Evolutionary conservation across 2,329 filamentous ascomycete genomes (phyloP), one percentile per base, ranked within the genome.

Genomic region (Xylariaceae sp.): DNA sequence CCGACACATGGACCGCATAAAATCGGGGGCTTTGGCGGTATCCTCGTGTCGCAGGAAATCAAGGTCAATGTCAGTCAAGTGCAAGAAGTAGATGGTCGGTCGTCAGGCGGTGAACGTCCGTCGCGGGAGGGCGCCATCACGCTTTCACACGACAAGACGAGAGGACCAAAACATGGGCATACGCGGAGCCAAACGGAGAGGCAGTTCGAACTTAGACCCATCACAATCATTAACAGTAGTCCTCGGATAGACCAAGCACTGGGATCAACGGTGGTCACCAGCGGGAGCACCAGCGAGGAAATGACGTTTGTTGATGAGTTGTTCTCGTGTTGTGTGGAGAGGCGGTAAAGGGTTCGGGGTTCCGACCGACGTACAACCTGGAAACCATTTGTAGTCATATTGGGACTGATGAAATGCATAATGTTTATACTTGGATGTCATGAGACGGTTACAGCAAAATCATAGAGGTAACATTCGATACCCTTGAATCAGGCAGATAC

Each of bases 41-140:
- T 86, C 63, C 78, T 84, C 72, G 78, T 86, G 6, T 81, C 79
- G 19, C 80, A 83, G 56, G 81, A 86, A 60, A 78, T 86, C 50
- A 78, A 76, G 7, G 76, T 86, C n/a, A 75, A 82, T 44, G 71
- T 75, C 45, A 58, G 58, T 28, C 60, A 60, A 42, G 58, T 68
- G 6, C 66, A 70, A 28, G 63, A 69, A 18, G 56, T 58, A 2
- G 52, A 51, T 6, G 55, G 54, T 33, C 31, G 43, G 11, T 38
- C 43, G 14, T 39, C 40, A 6, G n/a, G 40, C 17, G 36, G 12
- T 13, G n/a, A 28, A 11, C 36, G 43, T 46, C 54, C 46, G 41
- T 48, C n/a, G 33, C 48, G 41, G 17, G 49, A 48, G 38, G 36
- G 36, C 41, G 18, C 44, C 31, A 19, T n/a, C 31, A 19, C 18